Percentiles rank a stretch among this genome's conserved stretches.
phyloP scores from a whole-genome alignment of 2,329 filamentous ascomycete genomes.

The Paecilomyces fulvus region DNA sequence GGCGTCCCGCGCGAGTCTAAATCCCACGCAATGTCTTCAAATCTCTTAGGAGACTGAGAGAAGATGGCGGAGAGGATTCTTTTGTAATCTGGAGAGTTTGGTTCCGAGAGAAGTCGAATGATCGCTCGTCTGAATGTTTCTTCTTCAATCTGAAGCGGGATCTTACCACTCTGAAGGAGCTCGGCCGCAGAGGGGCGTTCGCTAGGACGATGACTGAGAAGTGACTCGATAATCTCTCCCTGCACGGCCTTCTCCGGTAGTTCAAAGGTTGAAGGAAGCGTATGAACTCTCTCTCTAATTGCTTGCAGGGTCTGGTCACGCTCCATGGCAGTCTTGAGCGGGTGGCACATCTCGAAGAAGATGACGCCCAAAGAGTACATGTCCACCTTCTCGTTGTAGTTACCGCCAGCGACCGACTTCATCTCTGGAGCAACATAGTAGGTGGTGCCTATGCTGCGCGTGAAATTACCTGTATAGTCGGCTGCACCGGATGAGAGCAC shows the following conservation, averaged over 20 bases:
- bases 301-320: slow-evolving; percentile 57
- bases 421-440: slow-evolving; percentile 93
- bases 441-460: slow-evolving; percentile 61
- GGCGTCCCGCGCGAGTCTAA: slow-evolving; percentile 51
- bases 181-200: slow-evolving; percentile 76
- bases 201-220: slow-evolving; percentile 74
- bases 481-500: slow-evolving; percentile 28
- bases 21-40: slow-evolving; percentile 75
- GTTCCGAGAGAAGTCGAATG: slow-evolving; percentile 65
- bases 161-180: slow-evolving; percentile 72
- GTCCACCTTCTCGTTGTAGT: slow-evolving; percentile 90
- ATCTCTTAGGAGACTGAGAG: slow-evolving; percentile 62
- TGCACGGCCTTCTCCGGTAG: slow-evolving; percentile 60
- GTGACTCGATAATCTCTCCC: slow-evolving; percentile 65
- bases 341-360: slow-evolving; percentile 91
- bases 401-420: slow-evolving; percentile 61
- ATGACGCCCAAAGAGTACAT: slow-evolving; percentile 98
- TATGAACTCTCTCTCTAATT: slow-evolving; percentile 59
- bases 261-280: slow-evolving; percentile 65
- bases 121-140: slow-evolving; percentile 80
- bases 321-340: slow-evolving; percentile 55
- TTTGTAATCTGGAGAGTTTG: slow-evolving; percentile 77
- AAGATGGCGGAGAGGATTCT: slow-evolving; percentile 86
- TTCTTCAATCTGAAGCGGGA: slow-evolving; percentile 87
- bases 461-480: slow-evolving; percentile 33